Evolutionary conservation across 768 basidiomycete genomes (phyloP), one percentile per base, ranked within the genome.

Genomic region (Ephemerocybe angulata): DNA sequence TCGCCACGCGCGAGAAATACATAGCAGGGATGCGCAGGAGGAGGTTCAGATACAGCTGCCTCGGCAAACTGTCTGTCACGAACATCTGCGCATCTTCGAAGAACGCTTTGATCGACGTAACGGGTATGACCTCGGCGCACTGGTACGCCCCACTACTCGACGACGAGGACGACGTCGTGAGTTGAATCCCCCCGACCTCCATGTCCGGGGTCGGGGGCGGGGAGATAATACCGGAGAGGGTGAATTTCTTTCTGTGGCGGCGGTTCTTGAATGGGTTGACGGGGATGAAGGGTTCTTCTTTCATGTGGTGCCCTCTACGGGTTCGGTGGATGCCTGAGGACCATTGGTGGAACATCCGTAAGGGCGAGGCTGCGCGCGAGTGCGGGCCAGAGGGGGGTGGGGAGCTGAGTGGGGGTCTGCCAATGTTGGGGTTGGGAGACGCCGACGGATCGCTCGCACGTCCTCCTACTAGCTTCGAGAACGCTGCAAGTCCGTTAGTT

Each of bases 1-100:
- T 78, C 2, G 87, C 81, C 22, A 92, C 90, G 2, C 90, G 84
- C 2, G 85, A 80, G 67, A 90, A 92, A 63, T 92, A 92, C 62
- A 90, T 73, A 0, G 86, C 80, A 1, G 90, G 90, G n/a, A 92
- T 77, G 15, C 84, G 79, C 17, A 91, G 75, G 7, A 91, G 79
- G 38, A 74, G 51, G 60, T 75, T 69, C 40, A 78, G 71, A 56
- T 77, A 77, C 4, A 77, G n/a, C 42, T 76, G 65, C 15, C 76
- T 66, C 12, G 75, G 76, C 5, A 80, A 63, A 12, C 70, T 72
- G 56, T 79, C 75, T 5, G 65, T 59, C 15, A 75, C 24, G 60
- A 75, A 73, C 15, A 60, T 25, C 10, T 54, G 56, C 4, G 59
- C 55, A 37, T 70, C 63, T 19, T 57, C 58, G 30, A 60, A 50